These are phyloP conservation scores for Macadamia integrifolia DNA, from an alignment of 164 flowering plant species.

Conservation along the genomic window DNA sequence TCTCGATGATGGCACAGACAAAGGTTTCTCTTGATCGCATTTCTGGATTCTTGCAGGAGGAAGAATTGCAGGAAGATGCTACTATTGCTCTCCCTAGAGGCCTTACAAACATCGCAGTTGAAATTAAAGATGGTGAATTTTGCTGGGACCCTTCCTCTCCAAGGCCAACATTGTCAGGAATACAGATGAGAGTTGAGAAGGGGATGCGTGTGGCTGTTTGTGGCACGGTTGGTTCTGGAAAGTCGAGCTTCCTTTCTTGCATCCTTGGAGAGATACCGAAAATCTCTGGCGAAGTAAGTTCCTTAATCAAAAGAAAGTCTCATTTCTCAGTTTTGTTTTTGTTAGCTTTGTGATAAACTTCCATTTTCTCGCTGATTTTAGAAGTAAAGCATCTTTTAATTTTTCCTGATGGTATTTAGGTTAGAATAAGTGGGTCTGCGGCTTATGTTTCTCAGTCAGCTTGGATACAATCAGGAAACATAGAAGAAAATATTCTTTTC, in stretches of 20 bases:
- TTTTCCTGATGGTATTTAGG: conserved; percentile 35
- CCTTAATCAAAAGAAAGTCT: conserved; percentile 2
- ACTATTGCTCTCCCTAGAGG: conserved; percentile 67
- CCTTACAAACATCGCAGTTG: conserved; percentile 54
- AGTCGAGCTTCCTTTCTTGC: conserved; percentile 92
- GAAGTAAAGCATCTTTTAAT: conserved; percentile 22
- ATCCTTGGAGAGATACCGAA: conserved; percentile 98
- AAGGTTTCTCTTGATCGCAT: conserved; percentile 93
- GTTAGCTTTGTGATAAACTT: background rate
- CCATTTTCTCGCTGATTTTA: conserved; percentile 14
- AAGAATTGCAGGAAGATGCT: conserved; percentile 87
- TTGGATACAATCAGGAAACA: conserved; percentile 98
- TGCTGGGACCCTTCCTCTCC: conserved; percentile 82
- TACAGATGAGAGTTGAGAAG: conserved; percentile 61
- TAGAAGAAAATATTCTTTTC: conserved; percentile 93
- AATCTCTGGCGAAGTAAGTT: conserved; percentile 77
- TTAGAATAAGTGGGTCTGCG: conserved; percentile 78
- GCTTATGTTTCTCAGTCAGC: conserved; percentile 99
- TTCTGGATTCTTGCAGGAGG: conserved; percentile 72
- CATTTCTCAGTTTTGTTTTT: background rate
- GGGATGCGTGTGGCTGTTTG: conserved; percentile 97
- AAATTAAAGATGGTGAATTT: conserved; percentile 72
- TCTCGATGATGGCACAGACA: conserved; percentile 97
- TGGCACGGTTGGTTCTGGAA: conserved; percentile 94
- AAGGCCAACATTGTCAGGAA: conserved; percentile 59